phyloP scores from a whole-genome alignment of 768 basidiomycete species.

The Dioszegia hungarica region DNA sequence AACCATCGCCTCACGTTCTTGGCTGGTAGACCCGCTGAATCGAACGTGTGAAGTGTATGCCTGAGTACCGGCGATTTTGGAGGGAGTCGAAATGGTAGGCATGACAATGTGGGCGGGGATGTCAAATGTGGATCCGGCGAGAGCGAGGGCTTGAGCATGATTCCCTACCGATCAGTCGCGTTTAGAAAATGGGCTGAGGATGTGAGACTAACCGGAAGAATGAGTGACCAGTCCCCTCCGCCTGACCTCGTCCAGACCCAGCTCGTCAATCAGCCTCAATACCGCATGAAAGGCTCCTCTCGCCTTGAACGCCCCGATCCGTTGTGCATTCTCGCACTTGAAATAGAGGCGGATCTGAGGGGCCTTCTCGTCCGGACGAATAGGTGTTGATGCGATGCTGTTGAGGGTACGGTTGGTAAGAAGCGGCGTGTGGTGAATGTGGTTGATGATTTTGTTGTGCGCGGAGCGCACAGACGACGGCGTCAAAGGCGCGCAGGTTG shows the following conservation, averaged over 20 bases:
- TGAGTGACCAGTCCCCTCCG: slow-evolving; percentile 32
- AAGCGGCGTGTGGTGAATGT: slow-evolving; percentile 34
- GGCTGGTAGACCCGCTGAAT: slow-evolving; percentile 29
- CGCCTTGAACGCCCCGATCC: slow-evolving; percentile 40
- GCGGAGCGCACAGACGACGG: slow-evolving; percentile 23
- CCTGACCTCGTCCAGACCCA: slow-evolving; percentile 25
- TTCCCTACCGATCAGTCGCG: slow-evolving; percentile 22
- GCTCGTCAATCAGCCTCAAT: slow-evolving; percentile 16
- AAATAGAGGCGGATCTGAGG: slow-evolving; percentile 25
- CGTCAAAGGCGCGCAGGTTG: slow-evolving; percentile 16
- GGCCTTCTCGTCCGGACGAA: neutral
- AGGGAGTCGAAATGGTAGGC: slow-evolving; percentile 33
- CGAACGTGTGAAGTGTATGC: slow-evolving; percentile 26
- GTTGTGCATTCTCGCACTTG: slow-evolving; percentile 38
- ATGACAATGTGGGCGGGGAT: slow-evolving; percentile 41
- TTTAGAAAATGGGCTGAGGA: neutral
- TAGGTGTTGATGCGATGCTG: slow-evolving; percentile 12
- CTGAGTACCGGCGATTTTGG: slow-evolving; percentile 36
- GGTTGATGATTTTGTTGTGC: slow-evolving; percentile 14
- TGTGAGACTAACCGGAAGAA: slow-evolving; percentile 34
- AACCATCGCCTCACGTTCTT: slow-evolving; percentile 29
- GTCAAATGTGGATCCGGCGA: slow-evolving; percentile 23
- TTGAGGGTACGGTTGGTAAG: slow-evolving; percentile 19
- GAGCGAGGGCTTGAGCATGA: slow-evolving; percentile 39
- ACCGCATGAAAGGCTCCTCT: slow-evolving; percentile 35